These are phyloP conservation scores for Abrus precatorius DNA, from an alignment of 306 rosid species.

Conservation along the genomic window DNA sequence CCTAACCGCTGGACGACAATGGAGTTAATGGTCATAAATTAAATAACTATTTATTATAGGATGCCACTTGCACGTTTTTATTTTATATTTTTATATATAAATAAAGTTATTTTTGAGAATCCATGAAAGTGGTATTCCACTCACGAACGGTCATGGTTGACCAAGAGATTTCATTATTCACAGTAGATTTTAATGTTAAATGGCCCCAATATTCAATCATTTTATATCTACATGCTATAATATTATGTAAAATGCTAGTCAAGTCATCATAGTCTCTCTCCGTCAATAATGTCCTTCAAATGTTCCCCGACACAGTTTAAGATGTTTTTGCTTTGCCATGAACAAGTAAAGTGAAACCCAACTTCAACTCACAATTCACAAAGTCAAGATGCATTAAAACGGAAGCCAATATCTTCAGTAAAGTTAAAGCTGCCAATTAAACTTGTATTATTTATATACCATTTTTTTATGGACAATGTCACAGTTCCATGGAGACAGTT, in stretches of 20 bases:
- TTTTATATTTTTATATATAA: too few species aligned
- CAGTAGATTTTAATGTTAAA: background rate
- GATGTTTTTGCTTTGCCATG: background rate
- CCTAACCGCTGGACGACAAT: conserved; percentile 67
- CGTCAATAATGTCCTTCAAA: conserved; percentile 7
- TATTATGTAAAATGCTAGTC: background rate
- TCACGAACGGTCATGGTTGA: background rate
- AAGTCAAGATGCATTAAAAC: background rate
- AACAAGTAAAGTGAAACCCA: background rate
- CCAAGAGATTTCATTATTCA: background rate
- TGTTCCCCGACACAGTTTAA: background rate
- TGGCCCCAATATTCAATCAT: background rate
- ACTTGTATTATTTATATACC: background rate
- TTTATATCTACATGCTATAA: background rate
- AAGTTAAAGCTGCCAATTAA: background rate
- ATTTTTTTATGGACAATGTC: background rate
- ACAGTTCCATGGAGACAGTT: too few species aligned
- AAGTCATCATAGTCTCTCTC: conserved; percentile 14
- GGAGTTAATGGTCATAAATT: background rate
- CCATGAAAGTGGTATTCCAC: conserved; percentile 10
- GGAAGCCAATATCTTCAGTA: background rate
- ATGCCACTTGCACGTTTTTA: too few species aligned
- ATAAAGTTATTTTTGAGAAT: background rate
- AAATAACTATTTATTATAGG: too few species aligned
- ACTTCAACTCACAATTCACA: background rate